Base-by-base conservation (phyloP, 129 eudicot genomes). In the Pseudognaphalium luteoalbum region DNA sequence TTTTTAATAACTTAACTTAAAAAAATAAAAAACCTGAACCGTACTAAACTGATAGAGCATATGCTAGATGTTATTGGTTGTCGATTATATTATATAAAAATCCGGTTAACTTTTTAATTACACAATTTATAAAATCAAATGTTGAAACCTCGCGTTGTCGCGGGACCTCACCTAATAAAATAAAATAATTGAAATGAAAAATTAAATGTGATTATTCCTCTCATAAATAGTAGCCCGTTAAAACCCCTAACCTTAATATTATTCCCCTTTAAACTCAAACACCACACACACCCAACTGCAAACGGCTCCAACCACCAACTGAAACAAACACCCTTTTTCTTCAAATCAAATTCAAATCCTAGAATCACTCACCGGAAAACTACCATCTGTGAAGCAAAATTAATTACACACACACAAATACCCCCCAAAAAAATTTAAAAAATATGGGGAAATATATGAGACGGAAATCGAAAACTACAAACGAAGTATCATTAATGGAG, bases 381-480 rank as follows among this genome's bases (percentile, higher is more conserved):
- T 14, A 47, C 54, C 54, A 47, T 3, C 54, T 47, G 50, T 47
- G 50, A 42, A 9, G 4, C 2, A 10, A 10, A 42, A 9, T 3
- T 47, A 47, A 47, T 47, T 47, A 14, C 54, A 14, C 54, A 14
- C 54, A 47, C 54, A 47, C 54, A 47, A 47, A 12, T 12, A 11
- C 17, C 54, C 28, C n/a, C n/a, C n/a, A n/a, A n/a, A 25, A 25
- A 25, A 25, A 25, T 25, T n/a, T n/a, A 3, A 14, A 30, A 22
- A 61, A 30, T 5, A 88, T 89, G 91, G 91, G 95, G 6, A 89
- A 89, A 63, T 89, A 89, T 77, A 89, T 84, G 85, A 73, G 88
- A 74, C 74, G 88, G 66, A 88, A 86, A 66, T 70, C 85, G 0
- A 88, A 88, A 30, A 78, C 64, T 2, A 57, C 80, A 44, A 59